Evolutionary conservation across 1,284 basidiomycete genomes (phyloP), one percentile per base, ranked within the genome.

Genomic region (Cryptococcus sp.): DNA sequence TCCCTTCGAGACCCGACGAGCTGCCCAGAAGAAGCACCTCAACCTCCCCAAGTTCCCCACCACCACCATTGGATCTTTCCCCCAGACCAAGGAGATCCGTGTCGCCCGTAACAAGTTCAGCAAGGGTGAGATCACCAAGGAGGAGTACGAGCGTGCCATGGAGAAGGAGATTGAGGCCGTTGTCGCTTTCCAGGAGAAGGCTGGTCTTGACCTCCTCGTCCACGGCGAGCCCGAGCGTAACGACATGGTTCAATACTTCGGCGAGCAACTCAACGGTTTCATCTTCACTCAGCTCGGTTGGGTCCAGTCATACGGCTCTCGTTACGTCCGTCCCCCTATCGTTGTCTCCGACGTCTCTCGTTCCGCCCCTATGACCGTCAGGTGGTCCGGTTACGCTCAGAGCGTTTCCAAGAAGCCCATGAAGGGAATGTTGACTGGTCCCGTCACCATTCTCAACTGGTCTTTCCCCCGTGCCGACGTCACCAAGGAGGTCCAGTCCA

Each of bases 231-330:
- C 96, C 58, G 94, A 98, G 84, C 88, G 94, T 75, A 97, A 97
- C 81, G 94, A 98, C 85, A 97, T 97, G 94, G 92, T 97, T 62
- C 93, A 97, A 83, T 99, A 99, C 88, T 99, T 99, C 73, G 96
- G 96, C 75, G 96, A 99, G 83, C 91, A 88, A 76, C 85, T 99
- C 70, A 84, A 87, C 64, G 96, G 96, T 70, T 98, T 99, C 78
- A 92, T 91, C 81, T 77, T 77, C 73, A 77, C 75, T 55, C 92
- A 97, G 83, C 94, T 97, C 73, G 96, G 87, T 59, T 99, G 96
- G 96, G 96, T 99, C 42, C 96, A 99, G 84, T 96, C 92, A 79
- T 99, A 84, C 73, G 76, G 79, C 54, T 79, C 78, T 54, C 93
- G 93, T 75, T 99, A 98, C 81, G 96, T 99, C 66, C 94, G 96